phyloP scores from a whole-genome alignment of 768 basidiomycete genomes.

The Boletus tomentosulus region DNA sequence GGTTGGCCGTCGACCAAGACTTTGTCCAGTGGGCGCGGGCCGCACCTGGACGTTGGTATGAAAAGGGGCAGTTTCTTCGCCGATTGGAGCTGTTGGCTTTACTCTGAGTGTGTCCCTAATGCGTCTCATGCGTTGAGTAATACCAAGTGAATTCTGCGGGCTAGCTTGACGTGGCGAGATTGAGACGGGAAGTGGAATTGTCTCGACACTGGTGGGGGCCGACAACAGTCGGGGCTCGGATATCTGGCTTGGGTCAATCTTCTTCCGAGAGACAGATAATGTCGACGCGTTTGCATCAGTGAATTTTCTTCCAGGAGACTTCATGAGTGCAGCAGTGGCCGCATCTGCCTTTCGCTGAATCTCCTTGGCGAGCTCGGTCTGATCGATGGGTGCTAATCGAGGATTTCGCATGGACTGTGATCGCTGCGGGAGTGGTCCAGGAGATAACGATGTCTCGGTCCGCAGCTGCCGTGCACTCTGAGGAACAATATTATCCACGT shows the following conservation, averaged over 20 bases:
- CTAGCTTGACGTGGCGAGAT: constrained; percentile 33
- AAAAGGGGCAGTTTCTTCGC: constrained; percentile 48
- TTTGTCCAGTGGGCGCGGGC: constrained; percentile 25
- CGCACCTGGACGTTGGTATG: constrained; percentile 42
- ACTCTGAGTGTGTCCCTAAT: constrained; percentile 65
- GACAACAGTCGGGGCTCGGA: constrained; percentile 62
- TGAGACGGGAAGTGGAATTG: constrained; percentile 49
- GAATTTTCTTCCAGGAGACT: constrained; percentile 42
- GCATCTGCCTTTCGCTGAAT: constrained; percentile 67
- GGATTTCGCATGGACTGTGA: constrained; percentile 38
- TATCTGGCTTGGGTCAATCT: constrained; percentile 60
- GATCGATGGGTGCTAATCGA: constrained; percentile 40
- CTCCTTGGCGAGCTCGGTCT: constrained; percentile 56
- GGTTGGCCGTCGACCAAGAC: constrained; percentile 44
- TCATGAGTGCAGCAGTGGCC: constrained; percentile 58
- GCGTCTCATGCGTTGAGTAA: constrained; percentile 71
- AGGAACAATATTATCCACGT: constrained; percentile 9
- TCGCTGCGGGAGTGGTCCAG: constrained; percentile 22
- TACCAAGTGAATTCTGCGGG: constrained; percentile 41
- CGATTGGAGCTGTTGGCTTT: constrained; percentile 42
- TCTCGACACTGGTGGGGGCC: constrained; percentile 65
- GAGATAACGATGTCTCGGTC: constrained; percentile 9
- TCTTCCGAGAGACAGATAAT: constrained; percentile 47
- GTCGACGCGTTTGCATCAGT: constrained; percentile 37
- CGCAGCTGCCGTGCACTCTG: constrained; percentile 2